Evolutionary conservation across 495 filamentous ascomycete genomes (phyloP).

Genomic region (Lepraria neglecta): DNA sequence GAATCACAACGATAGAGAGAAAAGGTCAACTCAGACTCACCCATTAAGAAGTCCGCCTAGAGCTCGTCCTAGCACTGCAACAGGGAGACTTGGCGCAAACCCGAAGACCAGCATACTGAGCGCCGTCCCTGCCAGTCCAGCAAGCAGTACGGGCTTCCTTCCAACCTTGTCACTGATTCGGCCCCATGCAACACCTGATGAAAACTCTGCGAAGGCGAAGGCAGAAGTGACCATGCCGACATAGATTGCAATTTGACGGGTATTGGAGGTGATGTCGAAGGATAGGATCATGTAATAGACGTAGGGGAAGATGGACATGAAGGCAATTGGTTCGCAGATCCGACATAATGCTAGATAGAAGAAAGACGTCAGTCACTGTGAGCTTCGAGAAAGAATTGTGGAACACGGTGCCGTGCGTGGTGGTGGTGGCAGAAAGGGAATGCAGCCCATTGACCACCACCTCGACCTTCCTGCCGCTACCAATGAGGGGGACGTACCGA

Average conservation of each 20-base stretch:
- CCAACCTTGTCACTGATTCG: constrained; percentile 86
- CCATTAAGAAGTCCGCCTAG: constrained; percentile 90
- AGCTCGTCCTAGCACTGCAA: constrained; percentile 80
- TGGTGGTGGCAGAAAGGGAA: neutral
- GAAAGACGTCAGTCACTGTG: constrained; percentile 33
- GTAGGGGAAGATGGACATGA: constrained; percentile 99
- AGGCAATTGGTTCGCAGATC: constrained; percentile 97
- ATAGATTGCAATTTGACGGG: constrained; percentile 79
- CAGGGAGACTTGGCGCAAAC: constrained; percentile 75
- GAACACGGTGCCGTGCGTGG: neutral
- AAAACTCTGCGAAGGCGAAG: constrained; percentile 94
- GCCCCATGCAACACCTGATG: constrained; percentile 85
- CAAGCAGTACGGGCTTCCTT: constrained; percentile 85
- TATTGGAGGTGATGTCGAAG: constrained; percentile 74
- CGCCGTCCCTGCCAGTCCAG: constrained; percentile 80
- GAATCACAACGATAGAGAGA: constrained; percentile 10
- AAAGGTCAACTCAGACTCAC: constrained; percentile 39
- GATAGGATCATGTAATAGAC: constrained; percentile 96
- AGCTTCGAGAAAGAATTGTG: neutral
- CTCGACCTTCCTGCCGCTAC: neutral
- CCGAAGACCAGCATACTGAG: constrained; percentile 93
- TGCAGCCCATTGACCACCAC: neutral
- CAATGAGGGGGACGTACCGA: constrained; percentile 18
- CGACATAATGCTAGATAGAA: constrained; percentile 67
- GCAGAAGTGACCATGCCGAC: constrained; percentile 95